Base-by-base conservation (phyloP, 768 basidiomycete genomes). In the Leccinum longicurvipes region DNA sequence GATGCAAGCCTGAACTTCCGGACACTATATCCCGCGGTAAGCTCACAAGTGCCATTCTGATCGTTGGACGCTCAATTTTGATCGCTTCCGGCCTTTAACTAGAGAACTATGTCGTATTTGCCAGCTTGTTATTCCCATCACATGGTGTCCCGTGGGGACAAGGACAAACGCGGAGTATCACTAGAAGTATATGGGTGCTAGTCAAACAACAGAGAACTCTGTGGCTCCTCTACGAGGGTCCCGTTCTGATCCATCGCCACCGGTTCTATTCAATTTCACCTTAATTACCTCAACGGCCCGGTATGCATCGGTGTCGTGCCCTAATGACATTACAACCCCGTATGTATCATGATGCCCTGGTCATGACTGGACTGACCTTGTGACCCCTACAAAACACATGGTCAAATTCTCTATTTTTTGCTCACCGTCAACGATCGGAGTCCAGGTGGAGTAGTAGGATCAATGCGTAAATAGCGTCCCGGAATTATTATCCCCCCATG, bases 401-500 rank as follows among this genome's bases (percentile, higher is more conserved):
- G 21, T 44, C 5, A 5, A 14, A 23, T 12, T 23, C 39, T 41
- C 21, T 44, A 23, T 44, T 44, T 44, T 44, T 44, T 21, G 21
- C 4, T 23, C 21, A 44, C 42, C 42, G 3, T 23, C 21, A 44
- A 44, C 21, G 12, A 23, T 44, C 42, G 21, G 19, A 23, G 19
- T 44, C 42, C n/a, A 44, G n/a, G 11, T 44, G 42, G 34, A 36
- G 34, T 39, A 44, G 42, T 6, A 24, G 42, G 6, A 6, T 24
- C 42, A 14, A 7, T 39, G 42, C 23, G 56, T 65, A 61, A 65
- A 65, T 63, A 60, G 19, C 15, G 19, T 14, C 12, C 17, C 7
- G 15, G 34, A 31, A 31, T 31, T 12, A 31, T 31, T 12, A 31
- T 31, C 31, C 31, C 6, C 12, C 31, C 6, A 31, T 31, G 6